Base-by-base conservation (phyloP, 768 basidiomycete genomes). In the Mrakia hoshinonis region DNA sequence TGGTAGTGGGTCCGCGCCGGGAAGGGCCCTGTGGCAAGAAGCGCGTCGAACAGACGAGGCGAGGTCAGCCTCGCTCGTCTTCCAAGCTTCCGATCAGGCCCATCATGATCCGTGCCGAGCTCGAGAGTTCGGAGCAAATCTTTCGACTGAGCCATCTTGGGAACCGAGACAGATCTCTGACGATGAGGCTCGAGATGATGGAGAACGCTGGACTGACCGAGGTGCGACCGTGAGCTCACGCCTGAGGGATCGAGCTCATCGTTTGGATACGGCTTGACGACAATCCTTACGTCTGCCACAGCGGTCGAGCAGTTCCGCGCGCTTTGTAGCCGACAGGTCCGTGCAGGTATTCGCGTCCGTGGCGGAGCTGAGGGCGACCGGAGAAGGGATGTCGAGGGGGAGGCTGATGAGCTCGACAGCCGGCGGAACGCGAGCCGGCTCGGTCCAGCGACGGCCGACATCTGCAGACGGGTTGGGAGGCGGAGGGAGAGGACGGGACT, bases 1-100 rank as follows among this genome's bases (percentile, higher is more conserved):
- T 88, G 89, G 39, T 79, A 79, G 78, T 91, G 90, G 1, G 89
- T 88, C 15, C 75, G 73, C 4, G 58, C 43, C 2, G 75, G 46
- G 47, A 78, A 70, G 18, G 77, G 75, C 4, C 79, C 79, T 78
- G 58, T 18, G 18, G 58, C 13, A 0, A 29, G 34, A 38, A 55
- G 15, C 13, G 24, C 4, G 61, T 2, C 36, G 22, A 63, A 2
- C 5, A 63, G 26, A 29, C 5, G 36, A 10, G 58, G 58, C 34
- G 38, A 38, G 58, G 58, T 61, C 31, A 61, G 58, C 58, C 36
- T 61, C 6, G 51, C 51, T 9, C 51, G 51, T 52, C 51, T 52
- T 43, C 43, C 43, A n/a, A n/a, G 7, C 43, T 43, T 15, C 15
- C 43, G 15, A 6, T 43, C 43, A 43, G 43, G 7, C 43, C 43